phyloP scores from a whole-genome alignment of 1,284 basidiomycete genomes.

The Rhodotorula mucilaginosa region DNA sequence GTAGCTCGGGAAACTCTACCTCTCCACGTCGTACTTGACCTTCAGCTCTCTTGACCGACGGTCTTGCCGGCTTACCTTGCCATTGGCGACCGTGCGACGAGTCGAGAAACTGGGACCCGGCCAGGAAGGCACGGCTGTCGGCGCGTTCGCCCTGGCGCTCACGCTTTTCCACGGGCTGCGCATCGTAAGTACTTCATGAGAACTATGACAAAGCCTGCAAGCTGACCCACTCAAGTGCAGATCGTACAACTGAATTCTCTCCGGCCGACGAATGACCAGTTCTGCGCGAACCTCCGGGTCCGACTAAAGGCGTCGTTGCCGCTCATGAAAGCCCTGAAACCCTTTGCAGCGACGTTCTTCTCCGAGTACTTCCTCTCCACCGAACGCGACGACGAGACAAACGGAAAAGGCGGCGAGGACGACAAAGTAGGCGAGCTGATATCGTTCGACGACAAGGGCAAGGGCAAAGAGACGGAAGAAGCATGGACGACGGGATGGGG shows the following conservation, averaged over 20 bases:
- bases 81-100: slow-evolving; percentile 85
- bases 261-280: slow-evolving; percentile 90
- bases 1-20: slow-evolving; percentile 84
- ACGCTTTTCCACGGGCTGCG: slow-evolving; percentile 59
- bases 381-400: slow-evolving; percentile 51
- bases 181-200: slow-evolving; percentile 14
- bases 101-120: slow-evolving; percentile 67
- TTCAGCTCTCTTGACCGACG: slow-evolving; percentile 90
- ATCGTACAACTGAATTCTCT: slow-evolving; percentile 93
- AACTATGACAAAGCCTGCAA: not conserved
- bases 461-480: slow-evolving; percentile 28
- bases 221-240: slow-evolving; percentile 52
- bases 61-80: slow-evolving; percentile 86
- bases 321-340: slow-evolving; percentile 80
- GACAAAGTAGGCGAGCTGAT: slow-evolving; percentile 51
- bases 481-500: slow-evolving; percentile 41
- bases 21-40: slow-evolving; percentile 85
- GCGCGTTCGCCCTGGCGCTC: slow-evolving; percentile 89
- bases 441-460: slow-evolving; percentile 35
- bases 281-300: slow-evolving; percentile 84
- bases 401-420: slow-evolving; percentile 47
- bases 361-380: slow-evolving; percentile 77
- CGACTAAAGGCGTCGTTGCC: slow-evolving; percentile 75
- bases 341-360: slow-evolving; percentile 88
- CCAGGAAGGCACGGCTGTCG: slow-evolving; percentile 58